phyloP scores from a whole-genome alignment of 306 rosid genomes.

The Clitoria ternatea region DNA sequence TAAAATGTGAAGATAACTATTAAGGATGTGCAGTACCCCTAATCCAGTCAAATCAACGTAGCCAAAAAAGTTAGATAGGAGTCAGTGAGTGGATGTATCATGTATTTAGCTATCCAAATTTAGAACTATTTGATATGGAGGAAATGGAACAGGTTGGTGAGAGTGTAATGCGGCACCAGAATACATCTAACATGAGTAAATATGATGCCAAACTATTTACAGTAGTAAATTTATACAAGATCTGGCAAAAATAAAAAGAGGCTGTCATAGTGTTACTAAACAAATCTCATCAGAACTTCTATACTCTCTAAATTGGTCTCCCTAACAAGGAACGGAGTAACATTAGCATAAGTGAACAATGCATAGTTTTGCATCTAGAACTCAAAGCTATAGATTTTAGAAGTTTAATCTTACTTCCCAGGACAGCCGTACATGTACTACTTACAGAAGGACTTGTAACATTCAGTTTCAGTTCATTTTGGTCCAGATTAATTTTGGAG shows the following conservation, averaged over 20 bases:
- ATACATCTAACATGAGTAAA: background rate
- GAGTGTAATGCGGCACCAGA: background rate
- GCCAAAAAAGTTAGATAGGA: constrained; percentile 1
- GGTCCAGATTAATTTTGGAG: too few species aligned
- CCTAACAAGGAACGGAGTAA: background rate
- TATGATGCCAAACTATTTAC: background rate
- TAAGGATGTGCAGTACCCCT: background rate
- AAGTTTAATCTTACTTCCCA: background rate
- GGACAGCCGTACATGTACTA: background rate
- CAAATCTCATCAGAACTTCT: background rate
- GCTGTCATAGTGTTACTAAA: background rate
- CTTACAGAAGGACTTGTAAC: background rate
- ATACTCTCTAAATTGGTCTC: background rate
- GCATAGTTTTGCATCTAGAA: background rate
- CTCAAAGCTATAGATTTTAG: background rate
- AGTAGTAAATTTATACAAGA: background rate
- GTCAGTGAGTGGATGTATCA: background rate
- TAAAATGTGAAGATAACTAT: background rate
- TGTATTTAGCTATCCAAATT: background rate
- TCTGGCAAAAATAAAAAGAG: background rate
- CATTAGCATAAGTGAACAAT: background rate
- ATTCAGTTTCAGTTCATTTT: background rate
- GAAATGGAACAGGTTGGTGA: background rate
- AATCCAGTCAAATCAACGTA: background rate
- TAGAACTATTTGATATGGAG: background rate